Conservation (phyloP, 495 filamentous ascomycete genomes). For the Penicillium robsamsonii region DNA sequence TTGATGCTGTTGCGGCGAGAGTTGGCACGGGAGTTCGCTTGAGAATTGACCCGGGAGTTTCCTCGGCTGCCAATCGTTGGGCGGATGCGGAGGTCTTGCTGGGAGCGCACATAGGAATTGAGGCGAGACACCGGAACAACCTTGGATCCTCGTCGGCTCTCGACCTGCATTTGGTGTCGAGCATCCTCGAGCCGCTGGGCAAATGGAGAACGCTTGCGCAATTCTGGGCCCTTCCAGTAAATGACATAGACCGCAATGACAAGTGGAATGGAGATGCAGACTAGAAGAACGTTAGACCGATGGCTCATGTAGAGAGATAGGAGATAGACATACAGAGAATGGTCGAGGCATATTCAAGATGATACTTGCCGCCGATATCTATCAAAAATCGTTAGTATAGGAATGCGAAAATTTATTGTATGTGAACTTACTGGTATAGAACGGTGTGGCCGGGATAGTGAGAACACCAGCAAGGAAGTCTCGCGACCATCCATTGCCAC, state of each 20-base stretch:
- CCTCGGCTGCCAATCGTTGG: slow-evolving; percentile 43
- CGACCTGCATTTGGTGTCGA: slow-evolving; percentile 36
- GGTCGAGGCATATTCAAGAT: slow-evolving; percentile 67
- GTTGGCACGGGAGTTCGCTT: slow-evolving; percentile 34
- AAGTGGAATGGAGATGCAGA: slow-evolving; percentile 65
- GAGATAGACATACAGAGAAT: slow-evolving; percentile 55
- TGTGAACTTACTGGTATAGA: slow-evolving; percentile 50
- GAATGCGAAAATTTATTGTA: neutral
- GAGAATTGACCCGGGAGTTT: slow-evolving; percentile 37
- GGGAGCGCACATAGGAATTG: slow-evolving; percentile 48
- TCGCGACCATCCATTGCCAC: slow-evolving; percentile 70
- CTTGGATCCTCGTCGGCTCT: slow-evolving; percentile 40
- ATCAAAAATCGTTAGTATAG: slow-evolving; percentile 12
- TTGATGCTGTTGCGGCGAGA: slow-evolving; percentile 41
- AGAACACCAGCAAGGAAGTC: slow-evolving; percentile 82
- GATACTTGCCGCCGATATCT: slow-evolving; percentile 60
- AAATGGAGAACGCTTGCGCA: slow-evolving; percentile 70
- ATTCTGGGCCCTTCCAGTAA: slow-evolving; percentile 69
- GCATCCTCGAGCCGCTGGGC: slow-evolving; percentile 66
- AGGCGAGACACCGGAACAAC: slow-evolving; percentile 41
- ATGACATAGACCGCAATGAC: slow-evolving; percentile 72
- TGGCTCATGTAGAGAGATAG: neutral
- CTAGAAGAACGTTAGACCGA: slow-evolving; percentile 17
- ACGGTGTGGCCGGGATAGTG: slow-evolving; percentile 71
- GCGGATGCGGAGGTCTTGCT: slow-evolving; percentile 50